Evolutionary conservation across 1,284 basidiomycete genomes (phyloP).

Genomic region (Ceratorhiza oryzae-sativae): DNA sequence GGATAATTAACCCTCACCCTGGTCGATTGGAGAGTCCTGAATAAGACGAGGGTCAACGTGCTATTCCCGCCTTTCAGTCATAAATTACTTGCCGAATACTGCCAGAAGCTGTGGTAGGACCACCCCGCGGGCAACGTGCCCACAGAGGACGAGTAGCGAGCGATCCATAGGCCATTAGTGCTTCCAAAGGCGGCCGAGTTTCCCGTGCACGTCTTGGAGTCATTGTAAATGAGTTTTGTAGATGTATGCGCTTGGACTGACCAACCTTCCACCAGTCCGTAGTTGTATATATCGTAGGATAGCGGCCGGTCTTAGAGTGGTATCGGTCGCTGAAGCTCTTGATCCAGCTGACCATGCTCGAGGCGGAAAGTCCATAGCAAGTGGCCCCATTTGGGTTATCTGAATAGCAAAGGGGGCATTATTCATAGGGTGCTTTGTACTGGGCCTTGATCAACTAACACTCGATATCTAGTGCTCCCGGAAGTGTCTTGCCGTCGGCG

Average conservation of each 20-base stretch:
- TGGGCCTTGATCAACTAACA: conserved; percentile 50
- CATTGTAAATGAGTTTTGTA: not conserved
- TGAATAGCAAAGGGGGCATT: not conserved
- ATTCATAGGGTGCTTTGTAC: not conserved
- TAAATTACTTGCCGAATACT: conserved; percentile 63
- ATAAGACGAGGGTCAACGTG: not conserved
- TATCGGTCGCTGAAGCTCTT: conserved; percentile 69
- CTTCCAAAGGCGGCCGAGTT: conserved; percentile 60
- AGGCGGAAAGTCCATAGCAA: conserved; percentile 64
- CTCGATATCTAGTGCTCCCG: conserved; percentile 71
- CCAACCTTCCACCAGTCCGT: conserved; percentile 66
- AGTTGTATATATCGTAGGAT: conserved; percentile 65
- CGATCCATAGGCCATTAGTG: conserved; percentile 67
- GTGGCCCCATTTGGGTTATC: conserved; percentile 42
- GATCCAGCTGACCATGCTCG: conserved; percentile 69
- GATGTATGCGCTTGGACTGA: not conserved
- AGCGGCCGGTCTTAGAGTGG: conserved; percentile 56
- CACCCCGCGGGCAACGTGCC: conserved; percentile 66
- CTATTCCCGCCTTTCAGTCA: conserved; percentile 57
- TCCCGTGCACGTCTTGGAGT: conserved; percentile 61
- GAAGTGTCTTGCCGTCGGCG: conserved; percentile 65
- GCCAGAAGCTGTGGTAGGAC: conserved; percentile 66
- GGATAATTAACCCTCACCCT: conserved; percentile 56
- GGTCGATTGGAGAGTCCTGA: conserved; percentile 50
- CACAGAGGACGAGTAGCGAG: conserved; percentile 58